These are phyloP conservation scores for Vitis rotundifolia DNA, from an alignment of 164 flowering plant genomes.

Conservation along the genomic window DNA sequence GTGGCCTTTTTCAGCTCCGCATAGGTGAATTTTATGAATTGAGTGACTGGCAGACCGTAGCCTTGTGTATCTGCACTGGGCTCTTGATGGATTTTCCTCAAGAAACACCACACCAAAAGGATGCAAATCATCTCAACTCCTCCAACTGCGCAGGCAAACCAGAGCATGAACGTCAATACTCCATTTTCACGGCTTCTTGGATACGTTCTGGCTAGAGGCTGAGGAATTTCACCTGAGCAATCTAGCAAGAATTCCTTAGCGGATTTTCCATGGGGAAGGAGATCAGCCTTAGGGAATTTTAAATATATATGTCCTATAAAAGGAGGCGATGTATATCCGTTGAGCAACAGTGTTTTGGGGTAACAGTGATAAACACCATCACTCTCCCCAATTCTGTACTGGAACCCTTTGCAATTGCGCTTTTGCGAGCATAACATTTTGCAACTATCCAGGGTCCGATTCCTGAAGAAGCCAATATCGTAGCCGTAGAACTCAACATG, in stretches of 20 bases:
- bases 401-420: slow-evolving; percentile 24
- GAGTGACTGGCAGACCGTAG: too few relatives aligned
- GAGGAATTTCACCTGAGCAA: neutral
- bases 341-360: slow-evolving; percentile 14
- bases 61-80: too few relatives aligned
- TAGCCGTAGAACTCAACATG: too few relatives aligned
- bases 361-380: slow-evolving; percentile 19
- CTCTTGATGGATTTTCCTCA: too few relatives aligned
- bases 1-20: too few relatives aligned
- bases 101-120: too few relatives aligned
- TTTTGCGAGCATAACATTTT: slow-evolving; percentile 20
- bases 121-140: slow-evolving; percentile 6
- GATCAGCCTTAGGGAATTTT: slow-evolving; percentile 1
- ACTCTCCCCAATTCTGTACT: neutral
- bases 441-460: too few relatives aligned
- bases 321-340: slow-evolving; percentile 20
- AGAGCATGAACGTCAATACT: slow-evolving; percentile 3
- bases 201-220: slow-evolving; percentile 10
- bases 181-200: neutral
- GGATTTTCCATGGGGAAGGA: too few relatives aligned
- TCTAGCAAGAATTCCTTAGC: neutral
- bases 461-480: too few relatives aligned
- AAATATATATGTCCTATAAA: slow-evolving; percentile 7
- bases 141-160: slow-evolving; percentile 16
- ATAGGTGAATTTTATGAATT: too few relatives aligned